A percentile compares a stretch with the other conserved stretches of the same genome.
Conservation (phyloP, 2,329 filamentous ascomycete genomes). For the Sporothrix inflata region DNA sequence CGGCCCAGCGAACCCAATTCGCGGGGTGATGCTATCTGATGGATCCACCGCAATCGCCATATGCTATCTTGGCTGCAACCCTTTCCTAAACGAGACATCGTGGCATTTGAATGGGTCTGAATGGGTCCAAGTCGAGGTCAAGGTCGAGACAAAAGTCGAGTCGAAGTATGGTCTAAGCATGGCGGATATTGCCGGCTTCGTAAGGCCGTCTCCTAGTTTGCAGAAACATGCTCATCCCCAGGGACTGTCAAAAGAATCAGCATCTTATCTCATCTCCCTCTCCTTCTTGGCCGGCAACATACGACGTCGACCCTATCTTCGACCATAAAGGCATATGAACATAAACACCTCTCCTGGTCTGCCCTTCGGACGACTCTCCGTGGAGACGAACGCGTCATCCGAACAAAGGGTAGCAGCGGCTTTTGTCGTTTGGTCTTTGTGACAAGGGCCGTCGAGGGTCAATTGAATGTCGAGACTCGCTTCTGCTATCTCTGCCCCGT, state of each 20-base stretch:
- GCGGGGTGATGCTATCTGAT: constrained; percentile 4
- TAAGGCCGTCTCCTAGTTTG: neutral
- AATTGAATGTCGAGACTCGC: neutral
- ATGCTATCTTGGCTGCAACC: neutral
- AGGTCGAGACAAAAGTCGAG: neutral
- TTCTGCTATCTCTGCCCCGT: neutral
- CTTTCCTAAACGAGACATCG: neutral
- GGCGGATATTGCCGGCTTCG: constrained; percentile 3
- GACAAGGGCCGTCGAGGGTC: neutral
- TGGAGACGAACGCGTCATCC: neutral
- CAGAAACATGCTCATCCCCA: neutral
- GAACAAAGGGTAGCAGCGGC: neutral
- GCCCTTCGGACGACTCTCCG: neutral
- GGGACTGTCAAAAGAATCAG: neutral
- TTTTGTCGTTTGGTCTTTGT: neutral
- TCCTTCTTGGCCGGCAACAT: neutral
- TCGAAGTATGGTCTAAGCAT: neutral
- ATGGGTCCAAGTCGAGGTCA: neutral
- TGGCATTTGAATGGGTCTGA: neutral
- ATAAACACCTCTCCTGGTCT: neutral
- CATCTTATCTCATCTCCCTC: constrained; percentile 13
- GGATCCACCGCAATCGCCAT: neutral
- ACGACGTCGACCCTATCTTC: neutral
- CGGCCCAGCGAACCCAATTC: neutral
- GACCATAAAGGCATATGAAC: neutral